Base-by-base conservation (phyloP, 2,329 filamentous ascomycete species). In the Colletotrichum lentis region DNA sequence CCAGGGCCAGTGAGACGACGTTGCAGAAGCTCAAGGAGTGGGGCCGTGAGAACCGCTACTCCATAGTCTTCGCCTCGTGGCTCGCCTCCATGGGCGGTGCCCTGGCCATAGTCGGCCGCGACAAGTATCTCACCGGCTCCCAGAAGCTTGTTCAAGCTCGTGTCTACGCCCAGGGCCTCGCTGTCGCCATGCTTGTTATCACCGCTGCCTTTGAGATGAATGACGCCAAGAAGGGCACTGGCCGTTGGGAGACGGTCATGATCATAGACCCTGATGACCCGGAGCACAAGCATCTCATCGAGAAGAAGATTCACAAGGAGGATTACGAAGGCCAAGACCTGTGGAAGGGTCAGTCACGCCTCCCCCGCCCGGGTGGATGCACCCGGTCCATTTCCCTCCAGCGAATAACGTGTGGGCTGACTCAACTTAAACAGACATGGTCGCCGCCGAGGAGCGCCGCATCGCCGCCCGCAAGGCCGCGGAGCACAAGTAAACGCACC, bases 61-160 rank as follows among this genome's bases (percentile, higher is more conserved):
- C 87, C 74, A 93, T 97, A 77, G 92, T 97, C 73, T 91, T 93
- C 74, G 86, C 83, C 57, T 90, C 89, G 24, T 97, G 94, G 94
- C 80, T 95, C 16, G 91, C 90, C 46, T 89, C 89, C 74, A 95
- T 97, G 89, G 88, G 85, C 67, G 80, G 90, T 49, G 90, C 92
- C 5, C 86, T 96, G 72, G 88, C 84, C 63, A 78, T 96, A 37
- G 93, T 97, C 71, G 88, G 91, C 75, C 88, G 93, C 71, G 93
- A 93, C 77, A 89, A 87, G 72, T 92, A 90, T 77, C 84, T 97
- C 54, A 88, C 86, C 57, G 90, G 88, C 2, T 82, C 86, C 69
- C 94, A 97, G 84, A 97, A 97, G 85, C 82, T 97, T 24, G 94
- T 97, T 18, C 94, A 97, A 85, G 94, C 94, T 27, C 90, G 94